These are phyloP conservation scores for Rosa rugosa DNA, from an alignment of 306 rosid species.

Conservation along the genomic window DNA sequence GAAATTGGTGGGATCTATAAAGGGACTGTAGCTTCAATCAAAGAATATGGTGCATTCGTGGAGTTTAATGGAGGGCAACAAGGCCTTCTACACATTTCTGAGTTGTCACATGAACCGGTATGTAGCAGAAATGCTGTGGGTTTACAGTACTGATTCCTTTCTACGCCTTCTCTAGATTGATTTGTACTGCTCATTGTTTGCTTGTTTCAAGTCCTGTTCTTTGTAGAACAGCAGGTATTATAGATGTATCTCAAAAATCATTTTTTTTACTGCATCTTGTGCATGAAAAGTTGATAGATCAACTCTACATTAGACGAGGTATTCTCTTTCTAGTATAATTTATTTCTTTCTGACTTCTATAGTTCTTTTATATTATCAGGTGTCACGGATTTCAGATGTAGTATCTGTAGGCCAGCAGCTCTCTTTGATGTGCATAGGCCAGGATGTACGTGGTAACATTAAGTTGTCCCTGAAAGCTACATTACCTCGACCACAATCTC, in stretches of 20 bases:
- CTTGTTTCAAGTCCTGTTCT: too few relatives aligned
- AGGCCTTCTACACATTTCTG: conserved; percentile 96
- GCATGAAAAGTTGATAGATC: too few relatives aligned
- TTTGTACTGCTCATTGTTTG: not conserved
- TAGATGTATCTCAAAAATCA: too few relatives aligned
- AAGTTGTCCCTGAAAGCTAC: conserved; percentile 88
- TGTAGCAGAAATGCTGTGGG: conserved; percentile 15
- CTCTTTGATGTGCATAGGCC: conserved; percentile 85
- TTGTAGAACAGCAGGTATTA: too few relatives aligned
- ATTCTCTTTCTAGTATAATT: not conserved
- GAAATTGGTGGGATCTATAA: conserved; percentile 88
- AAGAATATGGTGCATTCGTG: conserved; percentile 94
- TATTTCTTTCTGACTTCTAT: not conserved
- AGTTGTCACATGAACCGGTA: conserved; percentile 86
- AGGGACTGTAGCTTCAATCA: conserved; percentile 61
- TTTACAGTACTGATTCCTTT: not conserved
- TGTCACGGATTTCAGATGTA: conserved; percentile 69
- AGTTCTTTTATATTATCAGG: conserved; percentile 42
- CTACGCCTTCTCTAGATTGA: not conserved
- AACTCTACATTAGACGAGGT: too few relatives aligned
- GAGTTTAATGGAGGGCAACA: conserved; percentile 97
- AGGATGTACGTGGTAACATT: conserved; percentile 91
- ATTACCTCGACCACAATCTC: conserved; percentile 31
- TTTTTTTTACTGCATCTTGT: too few relatives aligned
- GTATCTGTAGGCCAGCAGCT: conserved; percentile 80